phyloP scores from a whole-genome alignment of 495 filamentous ascomycete species.

The Penicillium roqueforti region DNA sequence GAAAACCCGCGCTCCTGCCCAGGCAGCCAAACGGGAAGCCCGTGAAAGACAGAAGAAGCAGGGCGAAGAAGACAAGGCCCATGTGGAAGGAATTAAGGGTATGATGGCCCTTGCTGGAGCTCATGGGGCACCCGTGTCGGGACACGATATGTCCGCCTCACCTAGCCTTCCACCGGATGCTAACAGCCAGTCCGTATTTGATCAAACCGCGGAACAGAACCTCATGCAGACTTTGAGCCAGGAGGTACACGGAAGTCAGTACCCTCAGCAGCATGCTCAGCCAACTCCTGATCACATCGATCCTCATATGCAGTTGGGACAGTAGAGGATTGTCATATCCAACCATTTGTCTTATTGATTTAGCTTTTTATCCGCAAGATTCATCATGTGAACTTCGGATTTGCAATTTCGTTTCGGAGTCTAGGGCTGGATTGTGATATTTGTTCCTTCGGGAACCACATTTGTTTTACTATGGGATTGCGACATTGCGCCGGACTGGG shows the following conservation, averaged over 20 bases:
- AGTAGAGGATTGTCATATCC: slow-evolving; percentile 18
- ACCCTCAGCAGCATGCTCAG: slow-evolving; percentile 32
- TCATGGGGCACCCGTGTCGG: slow-evolving; percentile 34
- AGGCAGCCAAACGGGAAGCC: slow-evolving; percentile 77
- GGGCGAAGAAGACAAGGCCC: slow-evolving; percentile 65
- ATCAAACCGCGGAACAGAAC: slow-evolving; percentile 47
- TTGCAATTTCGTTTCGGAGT: slow-evolving; percentile 11
- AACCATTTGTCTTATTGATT: slow-evolving; percentile 7
- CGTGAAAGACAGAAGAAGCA: slow-evolving; percentile 64
- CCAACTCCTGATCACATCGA: slow-evolving; percentile 35
- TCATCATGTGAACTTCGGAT: neutral
- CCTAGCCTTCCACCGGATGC: slow-evolving; percentile 39
- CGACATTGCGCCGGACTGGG: slow-evolving; percentile 8
- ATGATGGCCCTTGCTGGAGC: slow-evolving; percentile 59
- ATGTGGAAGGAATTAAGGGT: slow-evolving; percentile 66
- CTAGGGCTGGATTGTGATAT: neutral
- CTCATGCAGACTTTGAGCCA: slow-evolving; percentile 48
- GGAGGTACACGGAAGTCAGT: slow-evolving; percentile 45
- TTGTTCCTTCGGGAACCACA: slow-evolving; percentile 5
- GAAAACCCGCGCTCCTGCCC: slow-evolving; percentile 82
- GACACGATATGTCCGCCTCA: slow-evolving; percentile 47
- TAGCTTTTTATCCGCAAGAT: slow-evolving; percentile 4
- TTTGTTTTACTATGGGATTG: slow-evolving; percentile 12
- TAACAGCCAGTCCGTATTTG: slow-evolving; percentile 33
- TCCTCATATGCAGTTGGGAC: slow-evolving; percentile 37